These are phyloP conservation scores for Botrytis galanthina DNA, from an alignment of 2,329 filamentous ascomycete species.

Conservation along the genomic window DNA sequence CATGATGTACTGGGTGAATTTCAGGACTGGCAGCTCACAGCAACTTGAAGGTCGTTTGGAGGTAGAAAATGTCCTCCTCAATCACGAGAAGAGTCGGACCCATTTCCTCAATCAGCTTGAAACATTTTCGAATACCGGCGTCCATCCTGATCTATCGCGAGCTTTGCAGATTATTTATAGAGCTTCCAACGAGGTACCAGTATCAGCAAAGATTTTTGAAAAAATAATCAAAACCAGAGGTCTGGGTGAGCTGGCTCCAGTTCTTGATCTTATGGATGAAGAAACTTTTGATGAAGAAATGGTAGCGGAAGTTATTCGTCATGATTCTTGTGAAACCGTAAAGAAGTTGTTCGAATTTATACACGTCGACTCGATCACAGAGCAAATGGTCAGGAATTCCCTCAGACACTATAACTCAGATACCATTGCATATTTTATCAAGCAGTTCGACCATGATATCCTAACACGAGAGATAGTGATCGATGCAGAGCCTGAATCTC, in stretches of 20 bases:
- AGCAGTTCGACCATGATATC: not conserved
- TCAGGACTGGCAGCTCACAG: no score
- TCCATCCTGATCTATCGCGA: not conserved
- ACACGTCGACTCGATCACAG: not conserved
- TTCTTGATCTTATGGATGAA: not conserved
- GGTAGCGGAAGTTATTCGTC: not conserved
- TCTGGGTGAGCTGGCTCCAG: not conserved
- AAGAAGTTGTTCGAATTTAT: not conserved
- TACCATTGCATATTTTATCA: not conserved
- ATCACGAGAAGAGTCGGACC: not conserved
- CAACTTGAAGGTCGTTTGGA: not conserved
- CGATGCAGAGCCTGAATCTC: not conserved
- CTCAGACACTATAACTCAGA: accelerated
- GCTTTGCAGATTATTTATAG: not conserved
- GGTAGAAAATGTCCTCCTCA: not conserved
- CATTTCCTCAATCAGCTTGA: not conserved
- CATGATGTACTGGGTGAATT: not conserved
- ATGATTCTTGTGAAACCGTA: not conserved
- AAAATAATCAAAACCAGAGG: not conserved
- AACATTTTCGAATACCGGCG: not conserved
- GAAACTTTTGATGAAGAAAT: not conserved
- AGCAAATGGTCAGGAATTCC: not conserved
- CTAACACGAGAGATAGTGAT: not conserved
- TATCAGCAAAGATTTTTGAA: not conserved
- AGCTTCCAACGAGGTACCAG: not conserved